These are phyloP conservation scores for Hypsizygus marmoreus DNA, from an alignment of 768 basidiomycete species.

Conservation along the genomic window DNA sequence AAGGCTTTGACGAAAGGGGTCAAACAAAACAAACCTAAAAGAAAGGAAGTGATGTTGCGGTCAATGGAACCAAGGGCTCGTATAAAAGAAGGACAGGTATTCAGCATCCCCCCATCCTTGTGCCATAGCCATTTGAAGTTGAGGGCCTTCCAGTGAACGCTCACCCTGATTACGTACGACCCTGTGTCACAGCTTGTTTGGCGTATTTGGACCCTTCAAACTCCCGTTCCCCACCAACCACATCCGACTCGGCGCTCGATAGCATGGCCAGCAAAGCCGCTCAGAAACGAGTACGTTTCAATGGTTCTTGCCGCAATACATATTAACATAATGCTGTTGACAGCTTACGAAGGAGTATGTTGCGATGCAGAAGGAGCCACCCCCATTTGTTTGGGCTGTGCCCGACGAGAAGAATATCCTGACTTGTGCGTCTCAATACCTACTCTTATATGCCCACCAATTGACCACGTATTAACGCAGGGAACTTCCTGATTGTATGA, in stretches of 20 bases:
- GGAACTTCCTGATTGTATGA: slow-evolving; percentile 91
- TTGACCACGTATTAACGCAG: slow-evolving; percentile 40
- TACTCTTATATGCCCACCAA: not conserved
- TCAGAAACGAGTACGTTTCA: slow-evolving; percentile 68
- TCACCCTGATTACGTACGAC: slow-evolving; percentile 17
- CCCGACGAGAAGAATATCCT: slow-evolving; percentile 98
- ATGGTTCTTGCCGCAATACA: not conserved
- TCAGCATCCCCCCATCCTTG: too few relatives aligned
- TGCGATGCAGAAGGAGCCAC: slow-evolving; percentile 89
- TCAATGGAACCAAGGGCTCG: too few relatives aligned
- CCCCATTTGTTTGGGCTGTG: slow-evolving; percentile 93
- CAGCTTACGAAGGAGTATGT: slow-evolving; percentile 89
- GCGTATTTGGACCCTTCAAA: slow-evolving; percentile 19
- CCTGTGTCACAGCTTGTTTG: slow-evolving; percentile 11
- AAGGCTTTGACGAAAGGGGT: too few relatives aligned
- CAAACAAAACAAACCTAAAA: too few relatives aligned
- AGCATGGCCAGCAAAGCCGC: slow-evolving; percentile 85
- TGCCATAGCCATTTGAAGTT: not conserved
- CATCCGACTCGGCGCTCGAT: slow-evolving; percentile 11
- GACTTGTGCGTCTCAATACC: slow-evolving; percentile 64
- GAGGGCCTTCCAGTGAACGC: not conserved
- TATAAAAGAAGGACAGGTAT: too few relatives aligned
- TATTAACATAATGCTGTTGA: slow-evolving; percentile 7
- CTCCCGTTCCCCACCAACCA: slow-evolving; percentile 16
- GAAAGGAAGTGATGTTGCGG: too few relatives aligned